Evolutionary conservation across 1,284 basidiomycete species (phyloP).

Genomic region (Phlebopus sp.): DNA sequence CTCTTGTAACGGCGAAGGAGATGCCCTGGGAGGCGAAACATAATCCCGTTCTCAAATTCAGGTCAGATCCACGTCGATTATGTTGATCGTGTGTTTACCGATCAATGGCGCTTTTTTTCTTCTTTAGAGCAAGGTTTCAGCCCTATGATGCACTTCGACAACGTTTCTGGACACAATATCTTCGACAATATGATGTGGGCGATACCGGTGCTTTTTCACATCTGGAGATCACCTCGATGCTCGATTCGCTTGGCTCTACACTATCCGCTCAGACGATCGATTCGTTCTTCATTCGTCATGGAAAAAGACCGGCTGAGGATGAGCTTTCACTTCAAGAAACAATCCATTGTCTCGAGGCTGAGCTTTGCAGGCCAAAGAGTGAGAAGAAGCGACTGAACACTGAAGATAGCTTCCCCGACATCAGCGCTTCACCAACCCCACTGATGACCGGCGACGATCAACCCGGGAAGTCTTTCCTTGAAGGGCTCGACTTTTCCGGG

Average conservation of each 20-base stretch:
- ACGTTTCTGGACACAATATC: constrained; percentile 89
- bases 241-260: constrained; percentile 95
- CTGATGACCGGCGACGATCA: constrained; percentile 41
- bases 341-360: constrained; percentile 77
- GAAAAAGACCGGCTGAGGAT: constrained; percentile 66
- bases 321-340: constrained; percentile 80
- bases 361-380: constrained; percentile 67
- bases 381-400: constrained; percentile 65
- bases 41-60: constrained; percentile 57
- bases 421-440: constrained; percentile 44
- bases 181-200: constrained; percentile 89
- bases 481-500: constrained; percentile 64
- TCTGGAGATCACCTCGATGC: constrained; percentile 92
- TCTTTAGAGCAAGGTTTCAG: constrained; percentile 82
- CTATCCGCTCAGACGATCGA: constrained; percentile 79
- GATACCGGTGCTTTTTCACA: constrained; percentile 78
- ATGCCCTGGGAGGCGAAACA: constrained; percentile 64
- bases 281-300: constrained; percentile 73
- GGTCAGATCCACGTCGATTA: constrained; percentile 41
- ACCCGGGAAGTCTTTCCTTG: constrained; percentile 37
- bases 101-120: not conserved
- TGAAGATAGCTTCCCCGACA: constrained; percentile 37
- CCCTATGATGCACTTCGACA: constrained; percentile 91
- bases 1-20: constrained; percentile 52
- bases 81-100: constrained; percentile 13